These are phyloP conservation scores for Cercis canadensis DNA, from an alignment of 306 rosid genomes.

Conservation along the genomic window DNA sequence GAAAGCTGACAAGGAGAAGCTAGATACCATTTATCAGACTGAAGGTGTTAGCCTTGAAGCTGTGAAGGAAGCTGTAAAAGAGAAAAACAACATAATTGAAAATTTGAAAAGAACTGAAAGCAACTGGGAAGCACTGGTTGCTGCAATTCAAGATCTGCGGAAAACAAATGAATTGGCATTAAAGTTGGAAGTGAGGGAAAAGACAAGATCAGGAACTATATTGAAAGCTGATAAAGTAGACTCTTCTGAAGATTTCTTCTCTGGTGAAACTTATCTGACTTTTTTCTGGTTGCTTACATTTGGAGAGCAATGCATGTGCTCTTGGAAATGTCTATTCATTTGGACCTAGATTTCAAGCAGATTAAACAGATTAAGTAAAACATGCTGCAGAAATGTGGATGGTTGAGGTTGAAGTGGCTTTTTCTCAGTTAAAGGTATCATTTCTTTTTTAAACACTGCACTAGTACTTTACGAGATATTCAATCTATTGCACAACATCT, in stretches of 20 bases:
- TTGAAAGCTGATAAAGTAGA: slow-evolving; percentile 46
- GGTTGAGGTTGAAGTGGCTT: slow-evolving; percentile 94
- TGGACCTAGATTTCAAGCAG: slow-evolving; percentile 85
- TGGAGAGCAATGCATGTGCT: slow-evolving; percentile 86
- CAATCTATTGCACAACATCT: slow-evolving; percentile 7
- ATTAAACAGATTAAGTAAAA: slow-evolving; percentile 56
- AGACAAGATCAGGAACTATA: slow-evolving; percentile 42
- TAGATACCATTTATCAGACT: slow-evolving; percentile 43
- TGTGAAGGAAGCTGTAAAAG: slow-evolving; percentile 66
- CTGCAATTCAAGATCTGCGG: slow-evolving; percentile 70
- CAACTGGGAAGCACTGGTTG: slow-evolving; percentile 75
- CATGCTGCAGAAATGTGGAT: slow-evolving; percentile 88
- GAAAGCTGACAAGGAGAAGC: slow-evolving; percentile 50
- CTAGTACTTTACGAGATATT: too few relatives aligned
- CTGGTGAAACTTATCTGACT: slow-evolving; percentile 61
- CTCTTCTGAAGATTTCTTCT: slow-evolving; percentile 64
- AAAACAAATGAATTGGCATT: slow-evolving; percentile 75
- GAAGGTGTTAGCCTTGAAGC: slow-evolving; percentile 64
- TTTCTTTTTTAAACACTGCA: too few relatives aligned
- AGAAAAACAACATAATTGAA: slow-evolving; percentile 70
- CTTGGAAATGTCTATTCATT: slow-evolving; percentile 90
- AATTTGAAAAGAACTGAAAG: slow-evolving; percentile 80
- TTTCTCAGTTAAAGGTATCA: slow-evolving; percentile 82
- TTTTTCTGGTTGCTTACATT: slow-evolving; percentile 80
- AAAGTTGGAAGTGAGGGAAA: slow-evolving; percentile 74